Conservation (phyloP, 345 rosid genomes). For the Arabis hirsuta region DNA sequence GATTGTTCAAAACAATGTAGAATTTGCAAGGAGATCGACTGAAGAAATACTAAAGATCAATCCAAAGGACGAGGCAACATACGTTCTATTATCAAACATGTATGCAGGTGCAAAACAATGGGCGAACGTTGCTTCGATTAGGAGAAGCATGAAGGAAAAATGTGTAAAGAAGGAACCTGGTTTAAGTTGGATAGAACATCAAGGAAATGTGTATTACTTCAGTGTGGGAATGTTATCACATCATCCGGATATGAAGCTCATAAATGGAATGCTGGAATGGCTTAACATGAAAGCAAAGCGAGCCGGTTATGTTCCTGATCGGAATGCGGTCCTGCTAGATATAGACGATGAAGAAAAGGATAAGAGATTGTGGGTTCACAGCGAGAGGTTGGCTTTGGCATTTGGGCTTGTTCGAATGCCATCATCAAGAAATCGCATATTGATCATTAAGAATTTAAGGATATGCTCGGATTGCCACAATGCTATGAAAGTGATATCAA, state of each 20-base stretch:
- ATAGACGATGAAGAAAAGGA: slow-evolving; percentile 67
- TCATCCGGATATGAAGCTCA: slow-evolving; percentile 73
- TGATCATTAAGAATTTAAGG: slow-evolving; percentile 79
- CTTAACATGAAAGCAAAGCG: slow-evolving; percentile 67
- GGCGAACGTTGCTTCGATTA: slow-evolving; percentile 63
- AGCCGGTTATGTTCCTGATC: slow-evolving; percentile 68
- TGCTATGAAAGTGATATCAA: slow-evolving; percentile 70
- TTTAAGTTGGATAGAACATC: slow-evolving; percentile 84
- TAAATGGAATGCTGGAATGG: slow-evolving; percentile 85
- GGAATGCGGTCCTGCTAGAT: slow-evolving; percentile 56
- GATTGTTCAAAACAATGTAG: slow-evolving; percentile 65
- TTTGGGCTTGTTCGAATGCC: slow-evolving; percentile 63
- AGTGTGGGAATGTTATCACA: slow-evolving; percentile 57
- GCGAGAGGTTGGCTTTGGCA: slow-evolving; percentile 89
- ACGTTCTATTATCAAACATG: slow-evolving; percentile 76
- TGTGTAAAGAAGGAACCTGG: slow-evolving; percentile 88
- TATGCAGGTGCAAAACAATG: slow-evolving; percentile 75
- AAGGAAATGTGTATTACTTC: slow-evolving; percentile 70
- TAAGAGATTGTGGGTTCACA: slow-evolving; percentile 73
- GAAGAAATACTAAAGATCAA: slow-evolving; percentile 63
- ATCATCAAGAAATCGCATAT: slow-evolving; percentile 50
- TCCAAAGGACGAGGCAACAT: slow-evolving; percentile 75
- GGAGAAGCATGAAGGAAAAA: slow-evolving; percentile 68
- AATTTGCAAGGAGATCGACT: slow-evolving; percentile 67
- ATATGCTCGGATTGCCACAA: slow-evolving; percentile 81